A percentile compares a stretch with the other conserved stretches of the same genome.
These are phyloP conservation scores for Ascocoryne sarcoides DNA, from an alignment of 2,329 filamentous ascomycete species.

Conservation along the genomic window DNA sequence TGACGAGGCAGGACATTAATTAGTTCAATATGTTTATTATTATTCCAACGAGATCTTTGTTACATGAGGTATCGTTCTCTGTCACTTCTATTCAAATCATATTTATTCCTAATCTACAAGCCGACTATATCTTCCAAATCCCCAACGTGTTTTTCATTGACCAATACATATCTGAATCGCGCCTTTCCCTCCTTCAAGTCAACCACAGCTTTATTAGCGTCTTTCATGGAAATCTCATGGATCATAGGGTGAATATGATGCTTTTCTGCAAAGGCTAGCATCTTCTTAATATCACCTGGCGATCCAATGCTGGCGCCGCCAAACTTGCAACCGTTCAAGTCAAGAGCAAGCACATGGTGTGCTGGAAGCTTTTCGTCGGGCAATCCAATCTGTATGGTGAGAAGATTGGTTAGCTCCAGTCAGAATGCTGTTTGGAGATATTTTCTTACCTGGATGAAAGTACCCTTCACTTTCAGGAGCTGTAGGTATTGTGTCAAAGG, in stretches of 20 bases:
- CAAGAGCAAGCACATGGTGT: slow-evolving; percentile 46
- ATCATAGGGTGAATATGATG: slow-evolving; percentile 51
- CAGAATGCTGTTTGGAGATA: not conserved
- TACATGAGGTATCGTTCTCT: too few species aligned
- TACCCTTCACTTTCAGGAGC: slow-evolving; percentile 49
- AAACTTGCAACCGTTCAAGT: slow-evolving; percentile 44
- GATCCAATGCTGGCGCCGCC: slow-evolving; percentile 31
- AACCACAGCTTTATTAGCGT: slow-evolving; percentile 47
- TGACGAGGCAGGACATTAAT: too few species aligned
- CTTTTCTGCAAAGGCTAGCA: slow-evolving; percentile 51
- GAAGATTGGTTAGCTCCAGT: not conserved
- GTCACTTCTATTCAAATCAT: too few species aligned
- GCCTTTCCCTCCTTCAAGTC: slow-evolving; percentile 50
- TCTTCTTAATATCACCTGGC: slow-evolving; percentile 49
- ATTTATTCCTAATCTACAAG: too few species aligned
- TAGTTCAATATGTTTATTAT: too few species aligned
- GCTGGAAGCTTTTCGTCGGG: slow-evolving; percentile 51
- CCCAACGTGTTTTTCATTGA: slow-evolving; percentile 31
- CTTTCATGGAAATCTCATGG: slow-evolving; percentile 44
- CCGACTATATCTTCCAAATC: not conserved
- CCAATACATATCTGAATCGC: slow-evolving; percentile 40
- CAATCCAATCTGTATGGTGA: slow-evolving; percentile 40
- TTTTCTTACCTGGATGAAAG: slow-evolving; percentile 44
- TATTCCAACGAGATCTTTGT: too few species aligned
- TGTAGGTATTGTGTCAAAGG: slow-evolving; percentile 51